Evolutionary conservation across 208 protist genomes (phyloP).

Genomic region (Leishmania tropica): DNA sequence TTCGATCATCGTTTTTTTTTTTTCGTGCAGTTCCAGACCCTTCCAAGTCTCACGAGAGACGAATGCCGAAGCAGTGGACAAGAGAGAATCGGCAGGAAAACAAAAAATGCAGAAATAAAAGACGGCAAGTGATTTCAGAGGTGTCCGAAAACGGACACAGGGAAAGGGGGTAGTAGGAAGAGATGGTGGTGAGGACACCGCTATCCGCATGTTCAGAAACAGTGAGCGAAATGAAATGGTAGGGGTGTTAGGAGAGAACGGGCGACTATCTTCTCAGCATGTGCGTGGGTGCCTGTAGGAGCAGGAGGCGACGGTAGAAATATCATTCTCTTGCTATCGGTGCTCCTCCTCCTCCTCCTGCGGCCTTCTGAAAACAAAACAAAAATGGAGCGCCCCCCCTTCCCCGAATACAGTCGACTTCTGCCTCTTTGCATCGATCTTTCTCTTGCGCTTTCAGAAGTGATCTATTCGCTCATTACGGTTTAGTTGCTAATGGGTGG

Average conservation of each 20-base stretch:
- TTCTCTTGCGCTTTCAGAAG: neutral
- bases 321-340: neutral
- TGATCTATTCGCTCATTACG: neutral
- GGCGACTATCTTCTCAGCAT: neutral
- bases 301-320: neutral
- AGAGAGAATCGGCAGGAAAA: neutral
- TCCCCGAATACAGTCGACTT: neutral
- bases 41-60: neutral
- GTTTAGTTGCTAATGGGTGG: neutral
- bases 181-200: neutral
- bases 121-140: neutral
- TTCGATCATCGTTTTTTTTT: neutral
- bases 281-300: neutral
- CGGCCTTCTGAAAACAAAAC: neutral
- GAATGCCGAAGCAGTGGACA: neutral
- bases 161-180: neutral
- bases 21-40: neutral
- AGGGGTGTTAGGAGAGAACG: neutral
- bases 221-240: neutral
- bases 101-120: neutral
- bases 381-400: neutral
- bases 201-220: neutral
- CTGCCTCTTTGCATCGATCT: neutral
- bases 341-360: neutral
- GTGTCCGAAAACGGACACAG: neutral